Evolutionary conservation across 805 yeast genomes (phyloP).

Genomic region (Vanderwaltozyma tropicalis): DNA sequence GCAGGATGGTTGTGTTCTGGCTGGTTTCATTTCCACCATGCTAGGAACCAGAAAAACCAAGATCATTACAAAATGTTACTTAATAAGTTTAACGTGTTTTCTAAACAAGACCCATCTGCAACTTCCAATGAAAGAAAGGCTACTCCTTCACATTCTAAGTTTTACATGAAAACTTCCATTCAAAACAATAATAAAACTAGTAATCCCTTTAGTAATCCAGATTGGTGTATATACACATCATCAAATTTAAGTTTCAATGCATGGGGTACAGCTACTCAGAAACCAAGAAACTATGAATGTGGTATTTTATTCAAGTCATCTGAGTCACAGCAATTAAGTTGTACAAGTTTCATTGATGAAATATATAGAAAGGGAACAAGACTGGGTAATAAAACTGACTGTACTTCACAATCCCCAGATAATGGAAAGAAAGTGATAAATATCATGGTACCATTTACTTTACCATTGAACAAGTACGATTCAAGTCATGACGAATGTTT

Average conservation of each 20-base stretch:
- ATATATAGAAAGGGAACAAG: constrained; percentile 7
- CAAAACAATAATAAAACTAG: constrained; percentile 9
- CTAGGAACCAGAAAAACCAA: constrained; percentile 4
- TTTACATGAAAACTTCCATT: constrained; percentile 47
- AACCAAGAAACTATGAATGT: constrained; percentile 41
- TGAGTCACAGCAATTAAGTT: constrained; percentile 3
- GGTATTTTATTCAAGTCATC: constrained; percentile 39
- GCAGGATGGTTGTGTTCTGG: constrained; percentile 16
- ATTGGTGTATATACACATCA: constrained; percentile 67
- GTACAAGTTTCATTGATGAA: constrained; percentile 15
- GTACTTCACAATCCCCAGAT: too few species aligned
- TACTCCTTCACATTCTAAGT: constrained; percentile 56
- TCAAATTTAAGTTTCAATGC: constrained; percentile 70
- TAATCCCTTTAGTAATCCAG: constrained; percentile 23
- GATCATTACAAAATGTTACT: constrained; percentile 11
- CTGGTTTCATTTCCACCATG: constrained; percentile 24
- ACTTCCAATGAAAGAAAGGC: constrained; percentile 1
- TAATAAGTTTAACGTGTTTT: constrained; percentile 12
- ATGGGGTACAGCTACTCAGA: constrained; percentile 49
- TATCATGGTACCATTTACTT: constrained; percentile 20
- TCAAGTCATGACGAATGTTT: constrained; percentile 11
- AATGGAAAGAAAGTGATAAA: not conserved
- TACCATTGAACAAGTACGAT: constrained; percentile 10
- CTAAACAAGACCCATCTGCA: constrained; percentile 13
- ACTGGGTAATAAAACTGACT: not conserved